These are phyloP conservation scores for Antonospora locustae DNA, from an alignment of 371 early-diverging fungal species.

Conservation along the genomic window DNA sequence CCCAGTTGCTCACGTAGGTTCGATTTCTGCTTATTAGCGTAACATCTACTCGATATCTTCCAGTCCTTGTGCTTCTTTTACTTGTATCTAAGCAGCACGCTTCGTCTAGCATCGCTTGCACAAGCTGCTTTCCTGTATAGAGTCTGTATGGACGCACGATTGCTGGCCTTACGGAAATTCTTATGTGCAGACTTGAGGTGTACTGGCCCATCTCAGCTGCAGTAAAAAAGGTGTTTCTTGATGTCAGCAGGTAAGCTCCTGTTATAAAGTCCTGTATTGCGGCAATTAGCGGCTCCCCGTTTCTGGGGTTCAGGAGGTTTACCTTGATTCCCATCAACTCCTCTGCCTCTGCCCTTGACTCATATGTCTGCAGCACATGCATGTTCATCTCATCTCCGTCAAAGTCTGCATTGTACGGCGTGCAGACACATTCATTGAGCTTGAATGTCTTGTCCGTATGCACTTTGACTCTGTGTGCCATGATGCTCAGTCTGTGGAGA, in stretches of 20 bases:
- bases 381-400: constrained; percentile 99
- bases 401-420: constrained; percentile 98
- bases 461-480: constrained; percentile 80
- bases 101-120: constrained; percentile 36
- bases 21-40: too few relatives aligned
- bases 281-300: constrained; percentile 90
- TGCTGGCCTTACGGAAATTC: constrained; percentile 67
- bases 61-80: too few relatives aligned
- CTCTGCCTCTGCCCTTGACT: constrained; percentile 86
- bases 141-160: constrained; percentile 63
- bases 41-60: too few relatives aligned
- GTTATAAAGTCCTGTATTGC: constrained; percentile 99
- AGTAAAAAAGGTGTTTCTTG: constrained; percentile 73
- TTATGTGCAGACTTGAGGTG: constrained; percentile 68
- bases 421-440: constrained; percentile 96
- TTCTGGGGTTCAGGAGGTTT: constrained; percentile 86
- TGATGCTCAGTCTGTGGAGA: constrained; percentile 87
- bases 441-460: constrained; percentile 89
- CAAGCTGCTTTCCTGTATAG: constrained; percentile 59
- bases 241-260: constrained; percentile 73
- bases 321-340: constrained; percentile 86
- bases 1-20: constrained; percentile 30
- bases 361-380: constrained; percentile 95
- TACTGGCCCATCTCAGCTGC: constrained; percentile 77
- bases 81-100: too few relatives aligned